A percentile compares a stretch with the other conserved stretches of the same genome.
These are phyloP conservation scores for Fusarium mundagurra DNA, from an alignment of 2,329 filamentous ascomycete species.

Conservation along the genomic window DNA sequence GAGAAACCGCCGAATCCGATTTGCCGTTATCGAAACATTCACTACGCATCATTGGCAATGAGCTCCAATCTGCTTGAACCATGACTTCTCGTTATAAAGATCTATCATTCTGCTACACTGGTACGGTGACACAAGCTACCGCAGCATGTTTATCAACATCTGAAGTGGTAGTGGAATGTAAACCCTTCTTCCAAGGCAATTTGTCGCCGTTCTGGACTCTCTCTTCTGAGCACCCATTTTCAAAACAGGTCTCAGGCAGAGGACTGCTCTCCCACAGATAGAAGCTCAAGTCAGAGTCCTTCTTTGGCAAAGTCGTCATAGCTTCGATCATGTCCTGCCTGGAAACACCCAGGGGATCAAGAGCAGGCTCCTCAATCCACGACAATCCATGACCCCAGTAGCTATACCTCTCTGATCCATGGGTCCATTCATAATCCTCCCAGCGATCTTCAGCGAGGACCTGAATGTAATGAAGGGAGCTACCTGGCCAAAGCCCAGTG, in stretches of 20 bases:
- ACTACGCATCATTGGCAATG: too few species aligned
- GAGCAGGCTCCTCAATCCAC: neutral
- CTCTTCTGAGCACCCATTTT: rapidly evolving
- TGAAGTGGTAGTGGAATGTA: rapidly evolving
- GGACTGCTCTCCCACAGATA: neutral
- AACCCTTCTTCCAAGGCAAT: too few species aligned
- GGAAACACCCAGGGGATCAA: neutral
- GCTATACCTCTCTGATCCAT: neutral
- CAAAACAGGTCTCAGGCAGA: neutral
- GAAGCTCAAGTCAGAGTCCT: neutral
- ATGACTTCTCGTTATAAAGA: rapidly evolving
- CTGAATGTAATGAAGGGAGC: neutral
- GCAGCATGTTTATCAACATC: neutral
- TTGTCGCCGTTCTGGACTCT: rapidly evolving
- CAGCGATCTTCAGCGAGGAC: neutral
- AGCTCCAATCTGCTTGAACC: too few species aligned
- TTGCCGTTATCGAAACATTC: too few species aligned
- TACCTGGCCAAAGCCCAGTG: neutral
- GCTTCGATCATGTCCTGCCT: neutral
- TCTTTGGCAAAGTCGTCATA: neutral
- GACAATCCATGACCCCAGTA: neutral
- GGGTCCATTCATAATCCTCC: neutral
- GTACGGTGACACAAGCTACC: neutral
- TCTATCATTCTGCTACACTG: neutral
- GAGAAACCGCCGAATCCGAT: too few species aligned